Conservation (phyloP, 1,139 yeast genomes). For the Petasospora fabianii region DNA sequence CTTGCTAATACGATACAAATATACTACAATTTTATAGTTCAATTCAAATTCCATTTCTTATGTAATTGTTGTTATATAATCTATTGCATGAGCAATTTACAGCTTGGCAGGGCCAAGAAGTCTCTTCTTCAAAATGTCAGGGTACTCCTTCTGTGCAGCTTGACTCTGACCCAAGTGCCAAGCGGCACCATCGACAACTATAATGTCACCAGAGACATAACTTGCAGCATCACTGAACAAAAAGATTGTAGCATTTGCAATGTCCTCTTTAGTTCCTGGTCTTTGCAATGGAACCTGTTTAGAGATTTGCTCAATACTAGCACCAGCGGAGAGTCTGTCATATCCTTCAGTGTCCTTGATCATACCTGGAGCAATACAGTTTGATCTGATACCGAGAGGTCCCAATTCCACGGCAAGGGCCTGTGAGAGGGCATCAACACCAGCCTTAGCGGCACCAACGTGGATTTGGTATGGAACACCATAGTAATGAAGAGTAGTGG, state of each 20-base stretch:
- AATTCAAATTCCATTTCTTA: not conserved
- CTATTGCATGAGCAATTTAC: too few relatives aligned
- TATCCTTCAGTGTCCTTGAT: constrained; percentile 82
- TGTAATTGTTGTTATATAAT: too few relatives aligned
- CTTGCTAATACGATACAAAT: not conserved
- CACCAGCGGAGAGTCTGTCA: constrained; percentile 48
- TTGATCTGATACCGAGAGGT: constrained; percentile 76
- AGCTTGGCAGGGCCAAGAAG: constrained; percentile 29
- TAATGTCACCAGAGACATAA: constrained; percentile 73
- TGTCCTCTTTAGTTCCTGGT: constrained; percentile 70
- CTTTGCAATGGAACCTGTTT: constrained; percentile 70
- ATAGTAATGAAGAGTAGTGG: constrained; percentile 83
- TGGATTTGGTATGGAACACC: constrained; percentile 86
- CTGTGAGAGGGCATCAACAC: constrained; percentile 80
- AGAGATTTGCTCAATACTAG: constrained; percentile 36
- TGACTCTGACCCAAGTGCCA: constrained; percentile 70
- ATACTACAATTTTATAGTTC: too few relatives aligned
- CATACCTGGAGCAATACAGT: constrained; percentile 86
- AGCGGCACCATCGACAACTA: constrained; percentile 85
- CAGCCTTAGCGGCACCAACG: constrained; percentile 93
- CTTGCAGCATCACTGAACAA: constrained; percentile 79
- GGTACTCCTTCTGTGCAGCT: constrained; percentile 36
- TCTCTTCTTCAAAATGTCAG: constrained; percentile 32
- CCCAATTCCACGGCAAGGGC: constrained; percentile 87
- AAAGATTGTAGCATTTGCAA: constrained; percentile 85